Evolutionary conservation across 768 basidiomycete species (phyloP).

Genomic region (Russula compacta): DNA sequence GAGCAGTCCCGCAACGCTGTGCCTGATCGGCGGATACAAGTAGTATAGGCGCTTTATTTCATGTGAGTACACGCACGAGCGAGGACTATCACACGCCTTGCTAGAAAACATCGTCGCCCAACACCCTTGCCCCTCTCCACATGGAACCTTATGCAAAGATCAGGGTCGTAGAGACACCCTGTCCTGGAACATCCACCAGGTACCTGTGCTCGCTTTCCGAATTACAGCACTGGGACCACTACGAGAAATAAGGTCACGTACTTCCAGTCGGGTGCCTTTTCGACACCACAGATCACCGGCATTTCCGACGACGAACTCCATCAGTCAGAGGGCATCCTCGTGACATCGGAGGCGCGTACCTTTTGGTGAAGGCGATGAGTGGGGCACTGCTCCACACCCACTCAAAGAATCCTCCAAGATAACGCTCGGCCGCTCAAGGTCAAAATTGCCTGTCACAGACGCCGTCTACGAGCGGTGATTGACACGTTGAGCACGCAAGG

Average conservation of each 20-base stretch:
- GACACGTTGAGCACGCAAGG: neutral
- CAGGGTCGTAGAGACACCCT: neutral
- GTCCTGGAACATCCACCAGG: neutral
- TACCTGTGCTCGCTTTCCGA: neutral
- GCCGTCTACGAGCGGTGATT: neutral
- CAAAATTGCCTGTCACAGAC: neutral
- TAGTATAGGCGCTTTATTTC: neutral
- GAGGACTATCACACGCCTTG: neutral
- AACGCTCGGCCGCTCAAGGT: neutral
- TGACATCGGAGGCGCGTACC: too few species aligned
- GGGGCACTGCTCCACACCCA: too few species aligned
- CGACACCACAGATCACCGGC: too few species aligned
- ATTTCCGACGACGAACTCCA: neutral
- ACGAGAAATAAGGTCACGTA: neutral
- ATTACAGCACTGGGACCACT: neutral
- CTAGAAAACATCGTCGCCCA: neutral
- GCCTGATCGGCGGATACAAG: neutral
- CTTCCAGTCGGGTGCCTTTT: neutral
- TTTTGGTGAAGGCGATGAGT: neutral
- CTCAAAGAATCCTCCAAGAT: neutral
- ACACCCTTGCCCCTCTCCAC: neutral
- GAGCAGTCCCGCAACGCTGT: neutral
- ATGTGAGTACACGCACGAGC: neutral
- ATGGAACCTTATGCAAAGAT: neutral
- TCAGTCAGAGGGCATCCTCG: neutral